These are phyloP conservation scores for Lophiostoma macrostomum DNA, from an alignment of 495 filamentous ascomycete genomes.

Conservation along the genomic window DNA sequence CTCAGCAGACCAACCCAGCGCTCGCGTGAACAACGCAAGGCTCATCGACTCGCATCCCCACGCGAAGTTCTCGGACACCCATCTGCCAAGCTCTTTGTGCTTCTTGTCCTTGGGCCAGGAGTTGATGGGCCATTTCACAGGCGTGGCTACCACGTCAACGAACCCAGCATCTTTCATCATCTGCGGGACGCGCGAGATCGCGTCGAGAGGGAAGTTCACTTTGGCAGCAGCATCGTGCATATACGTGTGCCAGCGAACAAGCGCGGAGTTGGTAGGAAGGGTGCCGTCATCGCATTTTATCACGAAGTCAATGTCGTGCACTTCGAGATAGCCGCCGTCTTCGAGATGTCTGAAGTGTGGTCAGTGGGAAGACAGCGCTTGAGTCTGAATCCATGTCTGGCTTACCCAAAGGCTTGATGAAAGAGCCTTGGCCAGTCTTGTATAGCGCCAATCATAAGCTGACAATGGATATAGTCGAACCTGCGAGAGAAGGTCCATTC, in stretches of 20 bases:
- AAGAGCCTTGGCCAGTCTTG: slow-evolving; percentile 15
- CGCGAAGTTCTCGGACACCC: slow-evolving; percentile 8
- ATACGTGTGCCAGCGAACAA: slow-evolving; percentile 11
- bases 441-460: slow-evolving; percentile 9
- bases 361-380: background rate
- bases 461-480: slow-evolving; percentile 18
- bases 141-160: slow-evolving; percentile 7
- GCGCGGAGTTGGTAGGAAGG: slow-evolving; percentile 5
- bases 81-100: slow-evolving; percentile 15
- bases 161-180: slow-evolving; percentile 13
- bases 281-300: slow-evolving; percentile 31
- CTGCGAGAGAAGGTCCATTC: slow-evolving; percentile 4
- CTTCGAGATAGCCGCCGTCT: slow-evolving; percentile 1
- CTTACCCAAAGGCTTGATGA: background rate
- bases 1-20: slow-evolving; percentile 35
- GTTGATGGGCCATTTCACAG: slow-evolving; percentile 21
- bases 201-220: slow-evolving; percentile 6
- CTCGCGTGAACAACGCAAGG: slow-evolving; percentile 31
- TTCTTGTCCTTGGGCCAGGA: slow-evolving; percentile 20
- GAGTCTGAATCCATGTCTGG: background rate
- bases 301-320: slow-evolving; percentile 9
- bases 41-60: slow-evolving; percentile 12
- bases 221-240: slow-evolving; percentile 3
- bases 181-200: background rate
- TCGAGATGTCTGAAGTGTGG: background rate